Evolutionary conservation across 169 alveolate genomes (phyloP).

Genomic region (Sarcocystis neurona): DNA sequence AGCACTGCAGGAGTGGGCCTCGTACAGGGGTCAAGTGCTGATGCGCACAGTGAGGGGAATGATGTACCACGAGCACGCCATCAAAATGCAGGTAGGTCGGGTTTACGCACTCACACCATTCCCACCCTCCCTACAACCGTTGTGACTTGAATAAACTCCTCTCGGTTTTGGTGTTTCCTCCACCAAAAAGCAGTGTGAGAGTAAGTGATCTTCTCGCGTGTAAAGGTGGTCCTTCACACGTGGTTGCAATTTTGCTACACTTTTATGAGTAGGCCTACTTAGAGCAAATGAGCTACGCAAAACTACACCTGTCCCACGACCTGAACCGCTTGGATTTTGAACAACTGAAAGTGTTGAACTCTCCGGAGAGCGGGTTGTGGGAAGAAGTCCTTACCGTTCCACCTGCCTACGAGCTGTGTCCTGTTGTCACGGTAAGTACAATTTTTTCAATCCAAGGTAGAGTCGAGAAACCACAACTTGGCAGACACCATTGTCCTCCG

Average conservation of each 20-base stretch:
- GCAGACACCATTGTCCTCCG: too few relatives aligned
- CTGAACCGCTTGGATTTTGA: constrained; percentile 39
- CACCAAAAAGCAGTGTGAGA: too few relatives aligned
- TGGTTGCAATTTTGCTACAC: too few relatives aligned
- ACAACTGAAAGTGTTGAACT: constrained; percentile 39
- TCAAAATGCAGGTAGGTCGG: constrained; percentile 59
- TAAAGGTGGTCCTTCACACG: too few relatives aligned
- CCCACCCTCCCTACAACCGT: too few relatives aligned
- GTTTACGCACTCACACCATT: too few relatives aligned
- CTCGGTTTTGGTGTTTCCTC: too few relatives aligned
- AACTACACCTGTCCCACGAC: constrained; percentile 57
- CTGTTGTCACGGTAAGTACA: constrained; percentile 15
- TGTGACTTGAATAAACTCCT: too few relatives aligned
- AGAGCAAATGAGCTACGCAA: constrained; percentile 43
- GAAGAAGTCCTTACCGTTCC: constrained; percentile 29
- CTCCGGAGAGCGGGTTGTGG: constrained; percentile 63
- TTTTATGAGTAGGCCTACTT: constrained; percentile 54
- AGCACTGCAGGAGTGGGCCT: constrained; percentile 65
- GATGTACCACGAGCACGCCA: constrained; percentile 60
- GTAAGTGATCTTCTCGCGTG: too few relatives aligned
- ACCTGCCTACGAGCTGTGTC: constrained; percentile 51
- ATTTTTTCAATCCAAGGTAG: too few relatives aligned
- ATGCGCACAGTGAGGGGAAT: constrained; percentile 64
- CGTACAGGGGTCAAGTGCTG: constrained; percentile 63
- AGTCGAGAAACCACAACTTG: too few relatives aligned